A percentile compares a stretch with the other conserved stretches of the same genome.
These are phyloP conservation scores for Quercus lobata DNA, from an alignment of 331 rosid genomes.

Conservation along the genomic window DNA sequence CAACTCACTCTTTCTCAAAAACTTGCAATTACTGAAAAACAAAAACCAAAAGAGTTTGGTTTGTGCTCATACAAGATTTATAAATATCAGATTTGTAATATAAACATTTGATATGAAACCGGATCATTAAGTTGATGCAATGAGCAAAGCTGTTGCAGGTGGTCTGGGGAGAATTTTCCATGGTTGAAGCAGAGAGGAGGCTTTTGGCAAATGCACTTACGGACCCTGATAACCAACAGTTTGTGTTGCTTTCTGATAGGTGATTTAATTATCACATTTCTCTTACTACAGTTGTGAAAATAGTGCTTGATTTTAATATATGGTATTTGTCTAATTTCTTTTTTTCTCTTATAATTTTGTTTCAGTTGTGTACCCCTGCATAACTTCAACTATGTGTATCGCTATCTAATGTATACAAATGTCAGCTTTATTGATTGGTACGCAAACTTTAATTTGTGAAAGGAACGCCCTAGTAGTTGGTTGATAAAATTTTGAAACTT, in stretches of 20 bases:
- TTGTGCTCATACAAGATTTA: too few species aligned
- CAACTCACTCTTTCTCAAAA: too few species aligned
- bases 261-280: conserved; percentile 18
- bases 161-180: conserved; percentile 75
- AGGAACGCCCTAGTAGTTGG: neutral
- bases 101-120: neutral
- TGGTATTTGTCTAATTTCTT: conserved; percentile 13
- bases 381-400: conserved; percentile 69
- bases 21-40: too few species aligned
- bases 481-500: conserved; percentile 13
- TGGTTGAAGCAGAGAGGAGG: conserved; percentile 95
- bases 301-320: neutral
- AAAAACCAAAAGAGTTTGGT: too few species aligned
- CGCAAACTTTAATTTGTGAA: conserved; percentile 14
- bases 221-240: conserved; percentile 82
- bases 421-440: conserved; percentile 93
- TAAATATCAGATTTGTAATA: too few species aligned
- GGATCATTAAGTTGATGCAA: conserved; percentile 11
- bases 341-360: conserved; percentile 12
- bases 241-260: conserved; percentile 95
- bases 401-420: conserved; percentile 74
- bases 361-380: conserved; percentile 86
- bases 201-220: conserved; percentile 81
- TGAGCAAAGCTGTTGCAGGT: conserved; percentile 48
- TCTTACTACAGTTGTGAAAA: neutral